phyloP scores from a whole-genome alignment of 805 yeast genomes.

The Monosporozyma solicola region DNA sequence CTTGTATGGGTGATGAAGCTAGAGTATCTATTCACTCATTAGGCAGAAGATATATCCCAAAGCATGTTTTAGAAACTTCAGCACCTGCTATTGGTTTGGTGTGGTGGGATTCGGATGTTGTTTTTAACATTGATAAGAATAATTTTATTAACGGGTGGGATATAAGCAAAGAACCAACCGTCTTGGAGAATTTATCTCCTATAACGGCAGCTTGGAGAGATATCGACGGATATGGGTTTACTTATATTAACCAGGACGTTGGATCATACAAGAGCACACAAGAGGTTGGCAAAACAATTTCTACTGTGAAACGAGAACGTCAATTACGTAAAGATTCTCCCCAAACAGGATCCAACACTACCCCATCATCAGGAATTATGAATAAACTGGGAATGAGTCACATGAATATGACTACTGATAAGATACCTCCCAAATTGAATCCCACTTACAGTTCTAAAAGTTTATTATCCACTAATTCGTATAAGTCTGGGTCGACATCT shows the following conservation, averaged over 20 bases:
- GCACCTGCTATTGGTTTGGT: conserved; percentile 28
- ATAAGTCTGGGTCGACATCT: conserved; percentile 7
- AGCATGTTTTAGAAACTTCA: conserved; percentile 31
- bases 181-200: conserved; percentile 23
- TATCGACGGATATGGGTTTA: conserved; percentile 29
- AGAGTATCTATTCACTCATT: conserved; percentile 62
- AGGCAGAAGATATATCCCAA: conserved; percentile 64
- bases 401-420: conserved; percentile 9
- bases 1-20: conserved; percentile 62
- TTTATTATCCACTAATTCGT: conserved; percentile 3
- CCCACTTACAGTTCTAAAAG: conserved; percentile 13
- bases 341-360: neutral
- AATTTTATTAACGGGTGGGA: conserved; percentile 29
- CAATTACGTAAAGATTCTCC: neutral
- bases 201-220: conserved; percentile 29
- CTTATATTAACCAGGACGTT: conserved; percentile 21
- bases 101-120: conserved; percentile 28
- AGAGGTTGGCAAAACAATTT: neutral
- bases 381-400: conserved; percentile 10
- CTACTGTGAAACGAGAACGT: neutral
- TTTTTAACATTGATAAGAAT: conserved; percentile 29
- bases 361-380: neutral
- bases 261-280: conserved; percentile 16
- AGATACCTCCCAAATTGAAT: neutral
- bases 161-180: conserved; percentile 24